phyloP scores from a whole-genome alignment of 768 basidiomycete species.

The Lentinula raphanica region DNA sequence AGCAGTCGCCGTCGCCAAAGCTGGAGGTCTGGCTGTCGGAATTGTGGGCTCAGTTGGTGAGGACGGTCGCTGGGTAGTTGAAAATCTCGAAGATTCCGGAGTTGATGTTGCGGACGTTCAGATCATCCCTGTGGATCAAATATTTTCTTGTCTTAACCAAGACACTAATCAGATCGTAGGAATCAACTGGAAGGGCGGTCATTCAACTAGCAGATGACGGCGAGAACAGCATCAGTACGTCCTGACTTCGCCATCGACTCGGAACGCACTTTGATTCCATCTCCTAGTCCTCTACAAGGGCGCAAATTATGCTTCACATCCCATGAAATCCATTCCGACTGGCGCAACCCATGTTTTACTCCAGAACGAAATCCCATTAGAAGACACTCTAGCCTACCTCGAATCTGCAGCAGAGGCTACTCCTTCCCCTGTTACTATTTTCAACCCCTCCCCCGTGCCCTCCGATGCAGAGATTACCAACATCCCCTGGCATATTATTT shows the following conservation, averaged over 20 bases:
- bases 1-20: constrained; percentile 50
- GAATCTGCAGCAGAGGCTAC: constrained; percentile 17
- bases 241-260: neutral
- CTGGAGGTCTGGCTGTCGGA: constrained; percentile 37
- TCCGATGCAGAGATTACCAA: constrained; percentile 27
- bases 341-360: constrained; percentile 47
- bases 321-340: constrained; percentile 25
- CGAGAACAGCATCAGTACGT: constrained; percentile 59
- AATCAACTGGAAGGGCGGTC: constrained; percentile 53
- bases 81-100: constrained; percentile 33
- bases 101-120: constrained; percentile 35
- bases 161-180: constrained; percentile 21
- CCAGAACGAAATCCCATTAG: constrained; percentile 53
- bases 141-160: neutral
- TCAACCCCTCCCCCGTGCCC: constrained; percentile 59
- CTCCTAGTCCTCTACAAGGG: constrained; percentile 50
- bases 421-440: constrained; percentile 28
- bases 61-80: constrained; percentile 46
- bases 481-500: constrained; percentile 47
- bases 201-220: constrained; percentile 55
- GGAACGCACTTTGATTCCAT: neutral
- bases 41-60: constrained; percentile 50
- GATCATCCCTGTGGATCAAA: constrained; percentile 30
- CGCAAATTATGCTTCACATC: constrained; percentile 44
- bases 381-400: constrained; percentile 35